Base-by-base conservation (phyloP, 2,329 filamentous ascomycete genomes). In the Fusarium virguliforme region DNA sequence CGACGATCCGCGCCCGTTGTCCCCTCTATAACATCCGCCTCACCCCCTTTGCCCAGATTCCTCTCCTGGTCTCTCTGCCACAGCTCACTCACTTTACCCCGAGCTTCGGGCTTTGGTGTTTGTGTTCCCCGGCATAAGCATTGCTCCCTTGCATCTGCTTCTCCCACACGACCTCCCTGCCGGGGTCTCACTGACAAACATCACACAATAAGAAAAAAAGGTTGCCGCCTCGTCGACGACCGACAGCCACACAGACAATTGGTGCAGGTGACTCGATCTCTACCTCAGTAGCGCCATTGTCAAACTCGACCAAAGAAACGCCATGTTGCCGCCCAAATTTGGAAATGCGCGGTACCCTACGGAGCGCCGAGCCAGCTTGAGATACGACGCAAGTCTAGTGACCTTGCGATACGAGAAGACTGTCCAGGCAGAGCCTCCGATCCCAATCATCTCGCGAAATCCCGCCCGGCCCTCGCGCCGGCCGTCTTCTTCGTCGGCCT, bases 321-420 rank as follows among this genome's bases (percentile, higher is more conserved):
- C 58, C 68, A 81, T 81, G 79, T 79, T 81, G 72, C 82, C 82
- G 60, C 78, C 80, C 53, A 83, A 80, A 70, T 80, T 83, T 69
- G 75, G 81, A 64, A 86, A 81, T 71, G 77, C 83, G 75, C 83
- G 85, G 71, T 79, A 81, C 70, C 77, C 83, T 22, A 71, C 78
- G 63, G 76, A 80, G 67, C 73, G 73, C 46, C 77, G 73, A 65
- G 67, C 75, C 18, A 76, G 77, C 35, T 79, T 87, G 74, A 81
- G 84, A 65, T 85, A 86, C 74, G 86, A 88, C 72, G 79, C 82
- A 43, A 81, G 79, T 70, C 78, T 90, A 72, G 83, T 90, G 64
- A 85, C 85, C 53, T 75, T 91, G 61, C 86, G 87, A 64, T 91
- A 91, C 81, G 89, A 91, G 76, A 85, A 90, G 78, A 88, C 87